Evolutionary conservation across 169 alveolate genomes (phyloP).

Genomic region (Eimeria maxima): DNA sequence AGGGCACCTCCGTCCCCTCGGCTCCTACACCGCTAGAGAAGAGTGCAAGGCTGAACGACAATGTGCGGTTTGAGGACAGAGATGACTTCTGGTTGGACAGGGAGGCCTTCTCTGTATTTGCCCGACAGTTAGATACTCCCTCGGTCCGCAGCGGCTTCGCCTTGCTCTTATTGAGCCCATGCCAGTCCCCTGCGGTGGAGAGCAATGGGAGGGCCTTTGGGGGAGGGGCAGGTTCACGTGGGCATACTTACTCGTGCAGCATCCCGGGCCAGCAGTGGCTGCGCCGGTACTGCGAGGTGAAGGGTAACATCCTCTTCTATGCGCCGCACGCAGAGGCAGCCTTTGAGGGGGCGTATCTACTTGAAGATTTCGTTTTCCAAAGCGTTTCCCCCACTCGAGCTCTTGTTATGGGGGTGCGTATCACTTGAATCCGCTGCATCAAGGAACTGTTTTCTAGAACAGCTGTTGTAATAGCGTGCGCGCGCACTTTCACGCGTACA

Average conservation of each 20-base stretch:
- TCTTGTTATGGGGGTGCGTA: conserved; percentile 52
- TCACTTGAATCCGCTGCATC: not conserved
- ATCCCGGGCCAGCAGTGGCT: conserved; percentile 53
- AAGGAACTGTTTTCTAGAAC: not conserved
- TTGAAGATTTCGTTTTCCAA: conserved; percentile 66
- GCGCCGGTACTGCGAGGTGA: conserved; percentile 73
- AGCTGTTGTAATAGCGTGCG: not conserved
- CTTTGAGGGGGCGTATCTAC: conserved; percentile 80
- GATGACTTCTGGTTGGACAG: conserved; percentile 71
- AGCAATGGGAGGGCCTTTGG: not conserved
- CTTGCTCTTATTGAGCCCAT: conserved; percentile 41
- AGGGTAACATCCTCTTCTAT: conserved; percentile 63
- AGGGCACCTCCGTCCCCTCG: not conserved
- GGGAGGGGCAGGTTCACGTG: not conserved
- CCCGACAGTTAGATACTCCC: conserved; percentile 67
- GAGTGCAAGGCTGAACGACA: not conserved
- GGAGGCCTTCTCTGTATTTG: conserved; percentile 67
- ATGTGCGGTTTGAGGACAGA: not conserved
- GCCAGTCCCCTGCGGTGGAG: conserved; percentile 79
- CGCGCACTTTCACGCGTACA: not conserved
- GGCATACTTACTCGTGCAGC: not conserved
- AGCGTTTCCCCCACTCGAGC: conserved; percentile 25
- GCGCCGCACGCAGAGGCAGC: conserved; percentile 76
- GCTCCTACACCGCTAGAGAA: not conserved
- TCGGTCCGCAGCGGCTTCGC: conserved; percentile 34